Evolutionary conservation across 2,329 filamentous ascomycete species (phyloP).

Genomic region (Daldinia sp.): DNA sequence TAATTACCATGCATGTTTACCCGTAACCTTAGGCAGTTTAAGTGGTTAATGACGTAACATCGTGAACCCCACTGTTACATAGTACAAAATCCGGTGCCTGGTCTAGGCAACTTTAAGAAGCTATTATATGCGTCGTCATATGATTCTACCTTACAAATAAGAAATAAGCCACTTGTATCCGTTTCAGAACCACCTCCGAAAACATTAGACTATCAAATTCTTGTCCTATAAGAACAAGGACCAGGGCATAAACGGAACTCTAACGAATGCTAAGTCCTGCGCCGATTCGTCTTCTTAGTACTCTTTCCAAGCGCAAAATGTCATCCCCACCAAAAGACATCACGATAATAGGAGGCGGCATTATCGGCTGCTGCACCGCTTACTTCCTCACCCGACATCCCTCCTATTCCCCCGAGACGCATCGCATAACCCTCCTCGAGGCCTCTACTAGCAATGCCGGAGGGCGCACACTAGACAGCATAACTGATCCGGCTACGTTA

Average conservation of each 20-base stretch:
- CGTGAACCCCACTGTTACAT: conserved; percentile 4
- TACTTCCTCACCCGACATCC: conserved; percentile 81
- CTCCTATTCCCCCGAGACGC: conserved; percentile 71
- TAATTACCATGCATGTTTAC: neutral
- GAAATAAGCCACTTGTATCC: conserved; percentile 9
- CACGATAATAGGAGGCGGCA: conserved; percentile 72
- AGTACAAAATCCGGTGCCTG: neutral
- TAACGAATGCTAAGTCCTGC: conserved; percentile 28
- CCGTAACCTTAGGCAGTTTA: too few relatives aligned
- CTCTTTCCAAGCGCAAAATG: conserved; percentile 30
- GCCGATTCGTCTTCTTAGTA: conserved; percentile 30
- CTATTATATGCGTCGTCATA: neutral
- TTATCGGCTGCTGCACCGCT: conserved; percentile 80
- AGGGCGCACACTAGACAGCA: conserved; percentile 52
- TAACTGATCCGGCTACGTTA: conserved; percentile 50
- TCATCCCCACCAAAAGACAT: conserved; percentile 47
- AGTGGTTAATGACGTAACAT: conserved; percentile 17
- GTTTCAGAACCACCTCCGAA: conserved; percentile 32
- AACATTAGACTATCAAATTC: conserved; percentile 29
- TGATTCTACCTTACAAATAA: neutral
- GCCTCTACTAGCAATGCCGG: conserved; percentile 63
- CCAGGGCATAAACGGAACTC: neutral
- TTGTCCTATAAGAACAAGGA: neutral
- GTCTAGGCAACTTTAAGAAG: neutral
- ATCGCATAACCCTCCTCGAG: conserved; percentile 79